Percentiles rank a stretch among this genome's conserved stretches.
Conservation (phyloP, 2,329 filamentous ascomycete genomes). For the Sphaerostilbella broomeana region DNA sequence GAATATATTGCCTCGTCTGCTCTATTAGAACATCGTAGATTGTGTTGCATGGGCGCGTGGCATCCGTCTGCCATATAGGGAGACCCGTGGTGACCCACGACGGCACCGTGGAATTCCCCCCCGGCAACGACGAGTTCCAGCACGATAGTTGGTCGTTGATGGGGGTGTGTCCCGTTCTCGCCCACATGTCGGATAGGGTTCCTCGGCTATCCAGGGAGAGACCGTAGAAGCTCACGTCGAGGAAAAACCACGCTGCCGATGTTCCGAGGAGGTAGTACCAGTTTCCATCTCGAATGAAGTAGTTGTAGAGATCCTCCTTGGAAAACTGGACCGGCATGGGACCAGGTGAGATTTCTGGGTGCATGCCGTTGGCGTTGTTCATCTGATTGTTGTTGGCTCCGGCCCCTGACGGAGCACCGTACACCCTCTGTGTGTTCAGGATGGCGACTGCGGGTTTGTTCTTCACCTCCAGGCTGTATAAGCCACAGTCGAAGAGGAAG, state of each 20-base stretch:
- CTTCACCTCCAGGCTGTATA: constrained; percentile 60
- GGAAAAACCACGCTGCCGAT: constrained; percentile 43
- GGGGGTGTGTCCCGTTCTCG: constrained; percentile 26
- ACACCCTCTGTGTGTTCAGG: constrained; percentile 53
- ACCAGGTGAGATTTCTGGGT: constrained; percentile 27
- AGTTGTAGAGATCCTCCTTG: constrained; percentile 40
- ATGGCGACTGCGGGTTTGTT: constrained; percentile 53
- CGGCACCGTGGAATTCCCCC: constrained; percentile 39
- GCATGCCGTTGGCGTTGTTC: constrained; percentile 20
- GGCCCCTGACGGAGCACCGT: constrained; percentile 34
- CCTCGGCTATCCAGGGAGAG: constrained; percentile 40
- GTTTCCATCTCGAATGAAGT: constrained; percentile 39
- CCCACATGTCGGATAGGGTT: constrained; percentile 33
- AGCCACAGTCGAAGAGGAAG: constrained; percentile 58
- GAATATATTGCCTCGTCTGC: constrained; percentile 46
- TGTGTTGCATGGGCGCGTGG: constrained; percentile 42
- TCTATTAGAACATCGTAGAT: constrained; percentile 46
- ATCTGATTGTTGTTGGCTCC: constrained; percentile 18
- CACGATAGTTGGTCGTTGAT: constrained; percentile 37
- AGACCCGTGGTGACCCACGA: constrained; percentile 34
- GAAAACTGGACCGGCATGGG: constrained; percentile 44
- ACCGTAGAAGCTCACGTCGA: constrained; percentile 51
- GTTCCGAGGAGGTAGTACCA: constrained; percentile 35
- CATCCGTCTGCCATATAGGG: constrained; percentile 45
- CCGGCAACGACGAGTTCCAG: constrained; percentile 39